Evolutionary conservation across 1,284 basidiomycete species (phyloP), one percentile per base, ranked within the genome.

Genomic region (Fomitiporia mediterranea): DNA sequence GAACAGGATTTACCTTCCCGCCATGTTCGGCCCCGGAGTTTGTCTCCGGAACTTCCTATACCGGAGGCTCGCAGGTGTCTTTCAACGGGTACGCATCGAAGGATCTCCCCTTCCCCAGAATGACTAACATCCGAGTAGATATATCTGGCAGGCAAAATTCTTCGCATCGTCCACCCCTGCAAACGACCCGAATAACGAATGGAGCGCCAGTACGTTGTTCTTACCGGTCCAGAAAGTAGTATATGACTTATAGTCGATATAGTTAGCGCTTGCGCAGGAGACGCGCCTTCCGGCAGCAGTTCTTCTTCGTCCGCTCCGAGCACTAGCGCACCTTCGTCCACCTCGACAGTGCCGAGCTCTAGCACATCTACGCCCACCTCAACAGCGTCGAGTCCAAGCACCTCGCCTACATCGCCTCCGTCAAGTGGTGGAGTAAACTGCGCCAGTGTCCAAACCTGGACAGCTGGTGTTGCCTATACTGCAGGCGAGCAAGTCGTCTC

Each of bases 91-190:
- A 64, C 56, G 74, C 30, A 19, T 21, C 34, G 19, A 34, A 55
- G 13, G 35, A 27, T 51, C 30, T 44, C 35, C 32, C 52, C 28
- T 59, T 39, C 32, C 28, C 42, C 13, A 40, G 27, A 47, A 32
- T 53, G 35, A 42, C 28, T 56, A 27, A 47, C 53, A 49, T 51
- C n/a, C n/a, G 34, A 56, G 8, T 38, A 82, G 81, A 28, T 85
- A 86, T 65, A 81, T 86, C 60, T 86, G 80, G 80, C 72, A 84
- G 80, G 80, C 83, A 8, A 84, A 84, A 63, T 85, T 75, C 72
- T 85, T 69, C 62, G 73, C 84, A 11, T 72, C 74, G 6, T 66
- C 71, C 17, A 70, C 73, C n/a, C 84, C 84, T 2, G 64, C 71
- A 19, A 73, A 67, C 55, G 75, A 76, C 62, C 71, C 78, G 13